A percentile compares a stretch with the other conserved stretches of the same genome.
Evolutionary conservation across 2,329 filamentous ascomycete species (phyloP).

Genomic region (Macroventuria anomochaeta): DNA sequence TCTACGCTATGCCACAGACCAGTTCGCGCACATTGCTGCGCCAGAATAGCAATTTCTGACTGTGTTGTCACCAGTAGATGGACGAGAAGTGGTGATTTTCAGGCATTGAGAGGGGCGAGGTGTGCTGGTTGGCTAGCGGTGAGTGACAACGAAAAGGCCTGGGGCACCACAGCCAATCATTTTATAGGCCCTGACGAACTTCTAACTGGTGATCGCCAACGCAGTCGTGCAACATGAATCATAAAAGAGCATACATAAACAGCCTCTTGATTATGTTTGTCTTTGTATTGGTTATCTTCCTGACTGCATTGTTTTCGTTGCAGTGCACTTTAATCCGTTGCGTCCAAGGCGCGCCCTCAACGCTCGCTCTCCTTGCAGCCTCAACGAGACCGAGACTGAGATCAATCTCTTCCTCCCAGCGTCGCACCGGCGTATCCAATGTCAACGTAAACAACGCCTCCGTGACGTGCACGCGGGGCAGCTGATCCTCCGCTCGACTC

Average conservation of each 20-base stretch:
- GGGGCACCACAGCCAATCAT: slow-evolving; percentile 35
- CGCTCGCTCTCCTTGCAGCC: slow-evolving; percentile 12
- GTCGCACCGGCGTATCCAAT: slow-evolving; percentile 46
- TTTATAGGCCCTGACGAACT: slow-evolving; percentile 14
- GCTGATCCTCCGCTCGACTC: slow-evolving; percentile 16
- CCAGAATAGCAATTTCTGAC: slow-evolving; percentile 8
- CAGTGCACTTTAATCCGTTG: slow-evolving; percentile 28
- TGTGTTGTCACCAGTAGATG: slow-evolving; percentile 16
- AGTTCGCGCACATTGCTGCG: slow-evolving; percentile 24
- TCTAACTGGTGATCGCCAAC: slow-evolving; percentile 21
- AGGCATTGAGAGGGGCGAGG: slow-evolving; percentile 5
- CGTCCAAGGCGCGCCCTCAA: slow-evolving; percentile 28
- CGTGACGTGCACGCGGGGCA: slow-evolving; percentile 32
- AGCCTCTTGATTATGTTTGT: slow-evolving; percentile 28
- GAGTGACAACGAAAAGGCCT: slow-evolving; percentile 4
- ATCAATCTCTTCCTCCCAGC: slow-evolving; percentile 3
- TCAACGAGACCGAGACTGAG: slow-evolving; percentile 10
- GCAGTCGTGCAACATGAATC: slow-evolving; percentile 24
- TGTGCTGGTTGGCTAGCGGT: slow-evolving; percentile 30
- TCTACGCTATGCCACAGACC: slow-evolving; percentile 23
- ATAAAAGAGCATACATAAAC: slow-evolving; percentile 31
- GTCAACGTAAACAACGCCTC: slow-evolving; percentile 27
- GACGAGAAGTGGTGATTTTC: slow-evolving; percentile 3
- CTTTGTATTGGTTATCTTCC: slow-evolving; percentile 23
- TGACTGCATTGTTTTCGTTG: slow-evolving; percentile 21